A percentile compares a stretch with the other conserved stretches of the same genome.
phyloP scores from a whole-genome alignment of 306 rosid genomes.

The Casuarina cunninghamiana region DNA sequence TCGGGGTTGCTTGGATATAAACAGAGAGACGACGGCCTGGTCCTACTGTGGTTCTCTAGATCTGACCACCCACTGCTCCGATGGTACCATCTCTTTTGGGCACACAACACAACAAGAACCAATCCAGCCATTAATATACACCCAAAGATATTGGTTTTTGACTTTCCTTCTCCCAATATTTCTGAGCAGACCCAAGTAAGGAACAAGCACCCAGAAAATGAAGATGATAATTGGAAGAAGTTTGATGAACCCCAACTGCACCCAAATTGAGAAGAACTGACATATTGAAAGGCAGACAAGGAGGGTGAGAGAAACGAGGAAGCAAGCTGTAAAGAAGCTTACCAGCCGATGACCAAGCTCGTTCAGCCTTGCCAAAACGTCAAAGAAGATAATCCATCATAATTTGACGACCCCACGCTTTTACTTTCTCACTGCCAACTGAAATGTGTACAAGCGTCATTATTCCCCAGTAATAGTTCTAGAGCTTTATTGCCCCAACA shows the following conservation, averaged over 20 bases:
- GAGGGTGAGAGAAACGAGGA: background rate
- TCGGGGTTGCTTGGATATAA: conserved; percentile 64
- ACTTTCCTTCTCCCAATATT: no score
- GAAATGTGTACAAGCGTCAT: no score
- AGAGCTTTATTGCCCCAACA: no score
- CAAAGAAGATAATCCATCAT: no score
- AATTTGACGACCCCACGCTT: no score
- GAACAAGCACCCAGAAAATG: no score
- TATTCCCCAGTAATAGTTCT: no score
- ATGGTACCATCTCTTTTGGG: conserved; percentile 65
- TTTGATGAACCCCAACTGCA: background rate
- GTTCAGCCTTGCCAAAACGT: no score
- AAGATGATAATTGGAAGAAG: background rate
- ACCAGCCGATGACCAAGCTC: background rate
- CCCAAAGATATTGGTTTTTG: background rate
- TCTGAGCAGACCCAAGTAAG: no score
- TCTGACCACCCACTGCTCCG: conserved; percentile 43
- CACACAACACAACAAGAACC: conserved; percentile 90
- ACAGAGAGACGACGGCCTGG: conserved; percentile 63
- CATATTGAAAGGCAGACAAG: background rate
- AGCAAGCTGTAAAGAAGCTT: background rate
- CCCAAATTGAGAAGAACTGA: no score
- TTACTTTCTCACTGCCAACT: no score
- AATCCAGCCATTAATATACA: conserved; percentile 55
- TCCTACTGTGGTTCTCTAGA: conserved; percentile 31